Percentiles rank a stretch among this genome's conserved stretches.
Evolutionary conservation across 2,329 filamentous ascomycete species (phyloP).

Genomic region (Penicillium sp.): DNA sequence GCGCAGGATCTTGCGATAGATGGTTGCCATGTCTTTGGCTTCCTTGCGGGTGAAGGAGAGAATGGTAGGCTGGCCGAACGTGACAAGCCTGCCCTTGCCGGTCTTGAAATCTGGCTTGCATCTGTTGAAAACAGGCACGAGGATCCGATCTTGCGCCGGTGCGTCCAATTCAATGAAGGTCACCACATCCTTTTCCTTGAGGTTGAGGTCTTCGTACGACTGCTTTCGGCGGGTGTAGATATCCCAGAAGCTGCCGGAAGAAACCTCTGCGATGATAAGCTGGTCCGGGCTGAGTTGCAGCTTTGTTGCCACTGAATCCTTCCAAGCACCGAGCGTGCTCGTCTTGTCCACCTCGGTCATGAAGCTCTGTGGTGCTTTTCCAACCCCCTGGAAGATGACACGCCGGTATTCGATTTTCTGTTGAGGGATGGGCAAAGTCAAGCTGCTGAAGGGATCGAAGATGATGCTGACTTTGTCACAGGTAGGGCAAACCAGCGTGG

Average conservation of each 20-base stretch:
- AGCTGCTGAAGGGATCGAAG: slow-evolving; percentile 94
- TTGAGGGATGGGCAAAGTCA: slow-evolving; percentile 87
- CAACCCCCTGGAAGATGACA: slow-evolving; percentile 76
- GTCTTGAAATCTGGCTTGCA: slow-evolving; percentile 17
- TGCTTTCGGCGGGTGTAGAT: slow-evolving; percentile 69
- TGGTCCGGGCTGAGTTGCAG: slow-evolving; percentile 51
- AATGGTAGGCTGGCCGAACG: slow-evolving; percentile 57
- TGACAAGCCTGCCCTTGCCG: slow-evolving; percentile 22
- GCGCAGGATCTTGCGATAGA: slow-evolving; percentile 77
- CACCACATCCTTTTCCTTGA: slow-evolving; percentile 63
- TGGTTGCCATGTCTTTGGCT: slow-evolving; percentile 66
- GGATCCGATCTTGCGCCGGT: slow-evolving; percentile 47
- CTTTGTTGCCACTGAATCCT: slow-evolving; percentile 57
- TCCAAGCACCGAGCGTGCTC: slow-evolving; percentile 58
- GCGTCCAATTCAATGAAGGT: slow-evolving; percentile 77
- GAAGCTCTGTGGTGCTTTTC: slow-evolving; percentile 68
- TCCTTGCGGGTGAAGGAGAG: slow-evolving; percentile 76
- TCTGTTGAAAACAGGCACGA: slow-evolving; percentile 54
- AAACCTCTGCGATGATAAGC: slow-evolving; percentile 84
- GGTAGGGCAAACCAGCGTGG: slow-evolving; percentile 85
- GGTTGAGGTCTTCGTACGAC: slow-evolving; percentile 69
- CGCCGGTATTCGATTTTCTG: slow-evolving; percentile 77
- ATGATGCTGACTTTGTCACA: slow-evolving; percentile 98
- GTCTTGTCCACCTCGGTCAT: slow-evolving; percentile 75
- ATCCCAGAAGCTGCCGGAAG: slow-evolving; percentile 82